These are phyloP conservation scores for Simplicillium sp. DNA, from an alignment of 2,329 filamentous ascomycete genomes.

Conservation along the genomic window DNA sequence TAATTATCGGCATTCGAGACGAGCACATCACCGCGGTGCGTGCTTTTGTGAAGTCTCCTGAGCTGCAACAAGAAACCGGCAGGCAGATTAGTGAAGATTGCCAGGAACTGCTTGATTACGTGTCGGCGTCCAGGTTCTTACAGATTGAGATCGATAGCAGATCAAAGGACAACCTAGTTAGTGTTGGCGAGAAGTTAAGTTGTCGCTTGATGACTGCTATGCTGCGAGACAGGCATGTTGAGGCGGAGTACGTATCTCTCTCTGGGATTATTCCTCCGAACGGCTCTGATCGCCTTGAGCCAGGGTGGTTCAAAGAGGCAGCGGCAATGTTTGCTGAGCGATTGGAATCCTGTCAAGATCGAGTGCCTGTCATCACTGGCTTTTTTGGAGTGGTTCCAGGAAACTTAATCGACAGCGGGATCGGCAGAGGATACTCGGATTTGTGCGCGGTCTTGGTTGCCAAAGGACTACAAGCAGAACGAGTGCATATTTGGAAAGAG, in stretches of 20 bases:
- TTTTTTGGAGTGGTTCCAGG: background rate
- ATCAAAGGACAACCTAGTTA: background rate
- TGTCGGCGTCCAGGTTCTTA: background rate
- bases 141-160: background rate
- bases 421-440: slow-evolving; percentile 3
- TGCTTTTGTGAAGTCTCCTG: background rate
- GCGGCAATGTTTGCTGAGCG: background rate
- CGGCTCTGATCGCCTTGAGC: background rate
- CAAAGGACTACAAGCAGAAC: slow-evolving; percentile 72
- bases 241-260: background rate
- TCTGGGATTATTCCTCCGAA: background rate
- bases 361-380: slow-evolving; percentile 1
- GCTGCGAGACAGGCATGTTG: background rate
- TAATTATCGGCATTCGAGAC: too few species aligned
- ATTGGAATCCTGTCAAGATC: background rate
- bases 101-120: background rate
- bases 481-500: slow-evolving; percentile 98
- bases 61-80: background rate
- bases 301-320: background rate
- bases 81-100: too few species aligned
- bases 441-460: slow-evolving; percentile 54
- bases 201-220: background rate
- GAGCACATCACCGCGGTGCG: too few species aligned
- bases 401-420: background rate
- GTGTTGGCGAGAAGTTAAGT: slow-evolving; percentile 2